These are phyloP conservation scores for Williopsis jadinii DNA, from an alignment of 1,139 yeast species.

Conservation along the genomic window DNA sequence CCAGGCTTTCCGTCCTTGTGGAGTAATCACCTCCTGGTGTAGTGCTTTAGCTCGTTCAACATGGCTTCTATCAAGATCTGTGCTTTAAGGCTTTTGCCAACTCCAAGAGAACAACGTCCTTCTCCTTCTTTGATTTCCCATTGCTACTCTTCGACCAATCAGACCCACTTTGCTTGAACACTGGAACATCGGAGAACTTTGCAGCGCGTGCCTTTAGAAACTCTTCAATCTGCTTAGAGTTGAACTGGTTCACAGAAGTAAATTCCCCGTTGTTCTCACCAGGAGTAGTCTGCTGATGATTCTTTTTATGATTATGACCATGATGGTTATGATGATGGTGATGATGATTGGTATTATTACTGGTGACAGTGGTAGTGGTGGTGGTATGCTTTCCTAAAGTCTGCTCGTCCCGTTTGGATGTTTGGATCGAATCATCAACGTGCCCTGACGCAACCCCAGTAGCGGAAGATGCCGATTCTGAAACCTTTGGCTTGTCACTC, in stretches of 20 bases:
- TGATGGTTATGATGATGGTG: too few relatives aligned
- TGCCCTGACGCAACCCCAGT: not conserved
- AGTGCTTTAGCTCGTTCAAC: too few relatives aligned
- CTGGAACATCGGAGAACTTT: constrained; percentile 1
- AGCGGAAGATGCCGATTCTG: not conserved
- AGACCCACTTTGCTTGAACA: constrained; percentile 6
- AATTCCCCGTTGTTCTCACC: not conserved
- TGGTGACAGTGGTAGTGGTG: not conserved
- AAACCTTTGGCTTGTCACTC: not conserved
- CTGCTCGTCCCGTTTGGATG: too few relatives aligned
- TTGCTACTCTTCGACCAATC: constrained; percentile 5
- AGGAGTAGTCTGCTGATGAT: too few relatives aligned
- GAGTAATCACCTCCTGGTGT: too few relatives aligned
- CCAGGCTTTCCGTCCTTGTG: too few relatives aligned
- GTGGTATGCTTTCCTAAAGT: not conserved
- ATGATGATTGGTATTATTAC: not conserved
- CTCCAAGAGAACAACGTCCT: constrained; percentile 6
- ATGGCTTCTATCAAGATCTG: not conserved
- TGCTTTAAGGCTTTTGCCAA: constrained; percentile 3
- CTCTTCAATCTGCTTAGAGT: constrained; percentile 4
- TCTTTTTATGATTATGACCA: too few relatives aligned
- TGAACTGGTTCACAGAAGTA: constrained; percentile 8
- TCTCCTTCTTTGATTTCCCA: constrained; percentile 1
- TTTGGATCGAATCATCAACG: too few relatives aligned
- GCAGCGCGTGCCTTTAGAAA: constrained; percentile 5